Conservation (phyloP, 1,284 basidiomycete species). For the Agaricales sp. region DNA sequence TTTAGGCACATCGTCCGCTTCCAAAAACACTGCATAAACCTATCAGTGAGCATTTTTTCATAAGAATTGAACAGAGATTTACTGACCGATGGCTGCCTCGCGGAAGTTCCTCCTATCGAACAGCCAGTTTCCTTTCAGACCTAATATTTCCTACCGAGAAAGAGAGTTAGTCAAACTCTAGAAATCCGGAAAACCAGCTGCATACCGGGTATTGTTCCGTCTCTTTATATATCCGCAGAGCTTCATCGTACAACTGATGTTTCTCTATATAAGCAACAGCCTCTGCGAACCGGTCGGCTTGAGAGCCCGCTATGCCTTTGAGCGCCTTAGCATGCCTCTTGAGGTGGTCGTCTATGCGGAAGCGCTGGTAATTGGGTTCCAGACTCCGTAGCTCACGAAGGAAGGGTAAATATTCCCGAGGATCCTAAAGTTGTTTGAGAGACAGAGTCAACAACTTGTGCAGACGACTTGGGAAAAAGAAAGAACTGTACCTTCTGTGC, state of each 20-base stretch:
- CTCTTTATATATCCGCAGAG: conserved; percentile 63
- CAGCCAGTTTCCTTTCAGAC: conserved; percentile 82
- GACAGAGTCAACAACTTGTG: conserved; percentile 1
- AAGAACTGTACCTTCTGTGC: conserved; percentile 71
- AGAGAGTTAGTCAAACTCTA: conserved; percentile 5
- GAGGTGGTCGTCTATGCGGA: conserved; percentile 91
- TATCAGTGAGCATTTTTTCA: no score
- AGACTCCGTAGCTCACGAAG: conserved; percentile 80
- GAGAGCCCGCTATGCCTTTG: conserved; percentile 64
- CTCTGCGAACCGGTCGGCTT: conserved; percentile 69
- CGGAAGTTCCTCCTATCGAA: conserved; percentile 77
- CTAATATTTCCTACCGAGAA: conserved; percentile 42
- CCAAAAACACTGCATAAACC: conserved; percentile 60
- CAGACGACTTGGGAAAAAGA: conserved; percentile 1
- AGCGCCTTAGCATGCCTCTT: conserved; percentile 72
- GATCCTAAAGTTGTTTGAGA: conserved; percentile 52
- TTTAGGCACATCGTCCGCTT: conserved; percentile 53
- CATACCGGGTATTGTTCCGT: conserved; percentile 56
- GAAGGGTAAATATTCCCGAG: conserved; percentile 96
- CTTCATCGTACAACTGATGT: conserved; percentile 70
- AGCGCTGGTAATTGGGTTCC: conserved; percentile 77
- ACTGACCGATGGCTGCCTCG: conserved; percentile 73
- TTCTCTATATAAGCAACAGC: conserved; percentile 73
- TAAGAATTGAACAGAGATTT: no score
- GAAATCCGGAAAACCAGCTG: conserved; percentile 3